Base-by-base conservation (phyloP, 805 yeast species). In the Barnettozyma botsteinii region DNA sequence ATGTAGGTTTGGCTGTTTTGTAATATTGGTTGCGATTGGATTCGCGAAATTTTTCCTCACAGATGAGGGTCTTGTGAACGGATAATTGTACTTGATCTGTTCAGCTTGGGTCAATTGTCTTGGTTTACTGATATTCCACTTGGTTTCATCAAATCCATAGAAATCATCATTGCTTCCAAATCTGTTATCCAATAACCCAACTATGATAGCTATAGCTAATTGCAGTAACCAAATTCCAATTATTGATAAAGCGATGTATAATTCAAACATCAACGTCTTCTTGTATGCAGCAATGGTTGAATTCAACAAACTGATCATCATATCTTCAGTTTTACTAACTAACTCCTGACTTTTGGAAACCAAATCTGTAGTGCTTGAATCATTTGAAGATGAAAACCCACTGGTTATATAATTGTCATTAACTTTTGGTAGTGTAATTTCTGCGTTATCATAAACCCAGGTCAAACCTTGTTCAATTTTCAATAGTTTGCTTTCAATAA, bases 401-500 rank as follows among this genome's bases (percentile, higher is more conserved):
- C 45, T 29, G 7, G 53, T 31, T 3, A 69, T 38, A 19, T 62
- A 62, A 5, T 56, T 45, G 10, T 57, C 57, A 34, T 65, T 65
- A 13, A 80, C 59, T 31, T 66, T 50, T 0, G 95, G 95, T 1
- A 86, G 55, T 1, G 64, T 48, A 3, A 88, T 60, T 13, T 75
- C 67, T 3, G 88, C 68, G 46, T 84, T 67, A 26, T 80, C 65
- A 49, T 81, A 68, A 2, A 88, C 64, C 97, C 97, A 93, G 2
- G 79, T 72, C 40, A 89, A 61, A 0, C 94, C 98, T 23, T 73
- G 55, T 47, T 84, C 84, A 3, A 87, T 65, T 18, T 72, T 67
- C 12, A 67, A 68, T 7, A 91, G 58, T 52, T 91, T 93, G 35
- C 81, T 67, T 14, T 85, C 91, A 28, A 93, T 67, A 3, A 85